Base-by-base conservation (phyloP, 2,329 filamentous ascomycete genomes). In the Aspergillus brunneoviolaceus region DNA sequence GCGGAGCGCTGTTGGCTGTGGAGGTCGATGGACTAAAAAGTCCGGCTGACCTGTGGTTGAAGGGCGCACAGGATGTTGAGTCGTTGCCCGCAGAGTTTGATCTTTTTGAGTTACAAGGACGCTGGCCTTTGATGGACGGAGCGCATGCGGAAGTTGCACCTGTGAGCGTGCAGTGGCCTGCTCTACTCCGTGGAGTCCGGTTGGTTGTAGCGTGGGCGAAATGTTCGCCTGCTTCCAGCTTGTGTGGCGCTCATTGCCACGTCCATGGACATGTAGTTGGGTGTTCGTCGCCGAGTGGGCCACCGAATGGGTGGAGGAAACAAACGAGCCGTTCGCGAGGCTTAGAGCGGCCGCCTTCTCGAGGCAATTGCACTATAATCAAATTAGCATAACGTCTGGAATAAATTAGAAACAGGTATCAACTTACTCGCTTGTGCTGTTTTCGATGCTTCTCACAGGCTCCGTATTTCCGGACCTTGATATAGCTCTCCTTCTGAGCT, bases 361-460 rank as follows among this genome's bases (percentile, higher is more conserved):
- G 45, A 77, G 66, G 67, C 76, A 78, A 49, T 77, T 77, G 59
- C 76, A 78, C 75, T 77, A 61, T 23, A 54, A 19, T 14, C 2
- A 25, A 2, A 25, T 67, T 55, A 74, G 66, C 63, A 64, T 29
- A 55, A 39, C 4, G 2, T 16, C 16, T 42, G 12, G 14, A 7
- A 42, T 6, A 33, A 11, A 11, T 16, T 29, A 16, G 14, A 35
- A 14, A 2, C 11, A 14, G 23, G 14, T 12, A 48, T 45, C 9
- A 23, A 65, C 74, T 68, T 67, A 79, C 76, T 57, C 76, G 64
- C 59, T 79, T 79, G 58, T 78, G 76, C 57, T 78, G 76, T 60
- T 76, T 77, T 59, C 74, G 73, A 63, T 79, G 77, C 63, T 78
- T 79, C 59, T 77, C 74, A 57, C 77, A 79, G 48, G 76, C 77